phyloP scores from a whole-genome alignment of 345 rosid genomes.

The Lepidium africanum region DNA sequence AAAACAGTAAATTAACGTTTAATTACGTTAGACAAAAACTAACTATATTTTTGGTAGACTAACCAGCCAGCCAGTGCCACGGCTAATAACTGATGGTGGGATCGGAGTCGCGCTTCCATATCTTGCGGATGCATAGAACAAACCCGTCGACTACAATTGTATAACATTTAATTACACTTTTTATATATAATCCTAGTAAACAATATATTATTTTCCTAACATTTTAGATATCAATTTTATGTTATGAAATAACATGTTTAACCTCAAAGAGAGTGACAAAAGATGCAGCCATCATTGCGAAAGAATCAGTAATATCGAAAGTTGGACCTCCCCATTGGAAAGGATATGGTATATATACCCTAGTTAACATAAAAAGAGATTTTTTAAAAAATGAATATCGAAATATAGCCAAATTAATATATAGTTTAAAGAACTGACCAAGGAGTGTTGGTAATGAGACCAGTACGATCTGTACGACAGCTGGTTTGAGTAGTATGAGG shows the following conservation, averaged over 20 bases:
- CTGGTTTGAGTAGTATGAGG: conserved; percentile 47
- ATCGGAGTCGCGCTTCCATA: conserved; percentile 66
- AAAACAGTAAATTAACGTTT: not conserved
- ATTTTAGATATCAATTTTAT: not conserved
- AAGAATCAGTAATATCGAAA: conserved; percentile 43
- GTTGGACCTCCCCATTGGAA: conserved; percentile 79
- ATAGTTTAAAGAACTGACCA: conserved; percentile 30
- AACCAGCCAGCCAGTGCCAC: conserved; percentile 70
- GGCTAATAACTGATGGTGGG: conserved; percentile 61
- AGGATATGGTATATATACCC: conserved; percentile 65
- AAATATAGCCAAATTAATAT: not conserved
- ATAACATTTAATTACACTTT: not conserved
- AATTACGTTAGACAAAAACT: not conserved
- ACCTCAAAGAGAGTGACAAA: conserved; percentile 73
- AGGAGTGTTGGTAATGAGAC: conserved; percentile 47
- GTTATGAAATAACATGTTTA: not conserved
- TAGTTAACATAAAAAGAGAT: conserved; percentile 10
- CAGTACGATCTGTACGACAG: conserved; percentile 68
- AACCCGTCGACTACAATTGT: conserved; percentile 46
- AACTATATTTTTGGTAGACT: not conserved
- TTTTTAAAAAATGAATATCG: not conserved
- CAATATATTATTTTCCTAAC: not conserved
- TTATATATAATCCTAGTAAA: not conserved
- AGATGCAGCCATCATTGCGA: conserved; percentile 65
- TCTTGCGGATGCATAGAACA: conserved; percentile 61